Conservation (phyloP, 1,284 basidiomycete species). For the Gomphus bonarii region DNA sequence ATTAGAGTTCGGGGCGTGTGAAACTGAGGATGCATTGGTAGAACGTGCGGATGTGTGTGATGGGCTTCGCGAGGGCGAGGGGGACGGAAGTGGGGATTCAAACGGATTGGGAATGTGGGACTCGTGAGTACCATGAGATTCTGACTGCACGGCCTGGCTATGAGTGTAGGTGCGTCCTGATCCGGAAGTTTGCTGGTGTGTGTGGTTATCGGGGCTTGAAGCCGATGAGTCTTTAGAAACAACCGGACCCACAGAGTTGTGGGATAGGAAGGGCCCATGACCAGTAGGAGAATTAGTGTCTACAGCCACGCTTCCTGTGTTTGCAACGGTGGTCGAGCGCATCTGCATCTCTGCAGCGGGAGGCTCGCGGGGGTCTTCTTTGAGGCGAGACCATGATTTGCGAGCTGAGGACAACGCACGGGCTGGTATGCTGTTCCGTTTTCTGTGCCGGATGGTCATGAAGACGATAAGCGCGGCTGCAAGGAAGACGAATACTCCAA, state of each 20-base stretch:
- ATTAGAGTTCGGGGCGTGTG: neutral
- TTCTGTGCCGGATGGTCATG: conserved; percentile 6
- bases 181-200: neutral
- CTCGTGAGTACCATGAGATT: neutral
- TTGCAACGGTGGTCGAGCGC: neutral
- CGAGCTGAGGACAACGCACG: neutral
- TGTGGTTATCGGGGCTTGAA: neutral
- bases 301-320: neutral
- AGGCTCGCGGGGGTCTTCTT: neutral
- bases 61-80: neutral
- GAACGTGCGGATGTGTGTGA: neutral
- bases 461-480: conserved; percentile 1
- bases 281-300: neutral
- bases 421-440: neutral
- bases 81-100: neutral
- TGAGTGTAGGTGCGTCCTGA: neutral
- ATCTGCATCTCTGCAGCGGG: neutral
- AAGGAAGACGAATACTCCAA: neutral
- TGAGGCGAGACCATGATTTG: neutral
- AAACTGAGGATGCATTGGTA: neutral
- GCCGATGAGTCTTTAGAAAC: neutral
- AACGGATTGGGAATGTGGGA: conserved; percentile 8
- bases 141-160: neutral
- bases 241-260: neutral
- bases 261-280: neutral